Evolutionary conservation across 1,139 yeast species (phyloP), one percentile per base, ranked within the genome.

Genomic region (Saccharomyces hybrid): DNA sequence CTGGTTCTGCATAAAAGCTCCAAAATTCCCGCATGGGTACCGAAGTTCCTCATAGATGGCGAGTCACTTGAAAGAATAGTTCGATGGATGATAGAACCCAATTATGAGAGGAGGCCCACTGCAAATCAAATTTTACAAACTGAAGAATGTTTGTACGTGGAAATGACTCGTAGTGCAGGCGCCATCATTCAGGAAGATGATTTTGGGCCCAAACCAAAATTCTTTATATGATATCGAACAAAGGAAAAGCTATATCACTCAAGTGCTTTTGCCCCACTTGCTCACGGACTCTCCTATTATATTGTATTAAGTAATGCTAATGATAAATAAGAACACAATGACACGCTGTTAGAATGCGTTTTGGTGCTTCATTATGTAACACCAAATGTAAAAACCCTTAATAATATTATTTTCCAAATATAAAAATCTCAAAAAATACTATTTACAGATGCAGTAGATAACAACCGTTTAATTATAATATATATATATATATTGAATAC

Each of bases 101-200:
- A 82, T 59, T 96, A 96, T n/a, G 76, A 74, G 52, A 82, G 81
- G 55, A 76, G 99, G 56, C 96, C 96, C 9, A 82, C 85, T 4
- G 95, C 96, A 0, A 77, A 74, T 42, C 80, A 82, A 58, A 77
- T 93, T 31, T 73, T 93, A 56, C 79, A 76, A 56, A 77, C 84
- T 63, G 81, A 80, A 51, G 97, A 93, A 68, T 83, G 95, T 60
- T 78, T 79, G 51, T 80, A 85, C 58, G 93, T 93, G 47, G 97
- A 91, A 62, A 74, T 79, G 59, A 80, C 95, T 58, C 78, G 98
- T 54, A 87, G 87, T 67, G 91, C 96, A 3, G 99, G 99, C 2
- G 97, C 98, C 1, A 88, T 93, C 1, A 88, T 93, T 60, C 95
- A 85, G 64, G 99, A 93, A 72, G 99, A 98, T 41, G 98, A 93